Conservation (phyloP, 2,329 filamentous ascomycete genomes). For the Calcarisporium arbuscula region DNA sequence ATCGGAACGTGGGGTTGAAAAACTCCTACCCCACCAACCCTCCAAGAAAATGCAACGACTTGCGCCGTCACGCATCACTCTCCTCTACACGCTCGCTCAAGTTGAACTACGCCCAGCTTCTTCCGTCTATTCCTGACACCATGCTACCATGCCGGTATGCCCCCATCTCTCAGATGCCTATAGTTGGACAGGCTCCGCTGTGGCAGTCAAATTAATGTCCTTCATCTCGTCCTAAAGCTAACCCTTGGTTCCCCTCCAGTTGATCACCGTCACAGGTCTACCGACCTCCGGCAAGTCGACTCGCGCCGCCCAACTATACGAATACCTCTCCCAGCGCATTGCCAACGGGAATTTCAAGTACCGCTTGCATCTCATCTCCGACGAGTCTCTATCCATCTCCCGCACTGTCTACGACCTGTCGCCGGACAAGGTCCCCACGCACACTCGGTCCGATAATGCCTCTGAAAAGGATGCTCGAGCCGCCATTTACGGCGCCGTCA, state of each 20-base stretch:
- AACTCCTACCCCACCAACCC: too few species aligned
- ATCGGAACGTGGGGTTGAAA: too few species aligned
- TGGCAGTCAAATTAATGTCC: too few species aligned
- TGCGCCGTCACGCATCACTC: too few species aligned
- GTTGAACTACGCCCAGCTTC: too few species aligned
- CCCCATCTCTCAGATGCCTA: too few species aligned
- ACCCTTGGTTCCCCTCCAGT: slow-evolving; percentile 37
- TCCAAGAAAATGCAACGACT: too few species aligned
- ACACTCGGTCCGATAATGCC: slow-evolving; percentile 63
- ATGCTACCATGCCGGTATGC: too few species aligned
- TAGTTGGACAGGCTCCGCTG: too few species aligned
- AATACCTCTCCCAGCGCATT: slow-evolving; percentile 57
- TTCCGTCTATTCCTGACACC: too few species aligned
- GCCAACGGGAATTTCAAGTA: slow-evolving; percentile 36
- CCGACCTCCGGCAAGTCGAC: slow-evolving; percentile 65
- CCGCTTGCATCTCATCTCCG: slow-evolving; percentile 67
- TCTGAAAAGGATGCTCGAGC: slow-evolving; percentile 79
- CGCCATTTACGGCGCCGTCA: slow-evolving; percentile 69
- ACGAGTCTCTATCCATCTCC: slow-evolving; percentile 62
- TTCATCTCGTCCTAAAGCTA: too few species aligned
- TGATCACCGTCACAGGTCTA: slow-evolving; percentile 61
- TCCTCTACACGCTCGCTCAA: too few species aligned
- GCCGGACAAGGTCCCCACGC: slow-evolving; percentile 41
- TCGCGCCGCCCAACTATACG: slow-evolving; percentile 58
- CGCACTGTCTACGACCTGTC: slow-evolving; percentile 66